Evolutionary conservation across 495 filamentous ascomycete genomes (phyloP), one percentile per base, ranked within the genome.

Genomic region (Staphylotrichum longicolle): DNA sequence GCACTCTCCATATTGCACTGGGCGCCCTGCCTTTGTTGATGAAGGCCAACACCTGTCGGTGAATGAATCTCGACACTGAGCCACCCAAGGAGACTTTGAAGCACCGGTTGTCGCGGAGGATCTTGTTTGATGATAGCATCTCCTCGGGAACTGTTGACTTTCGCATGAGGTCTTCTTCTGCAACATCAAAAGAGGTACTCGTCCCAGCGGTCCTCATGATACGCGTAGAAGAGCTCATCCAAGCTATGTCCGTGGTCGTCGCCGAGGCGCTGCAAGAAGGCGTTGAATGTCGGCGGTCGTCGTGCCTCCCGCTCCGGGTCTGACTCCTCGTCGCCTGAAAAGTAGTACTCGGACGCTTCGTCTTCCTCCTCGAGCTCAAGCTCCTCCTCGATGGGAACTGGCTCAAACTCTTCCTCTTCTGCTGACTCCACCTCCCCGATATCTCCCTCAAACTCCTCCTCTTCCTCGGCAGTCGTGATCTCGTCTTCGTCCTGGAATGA

Each of bases 151-250:
- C 20, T 27, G 20, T 27, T 27, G 20, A 27, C 20, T 27, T 27
- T 27, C 20, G 20, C 20, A 27, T 27, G 20, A 27, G 37, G 37
- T 39, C 6, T 39, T 39, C 37, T 39, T 39, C 37, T 39, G 6
- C 10, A 6, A 2, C 37, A 39, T 49, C 50, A 73, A 45, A 74
- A 74, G 3, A 74, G 61, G 46, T 74, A 74, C 41, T 74, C 69
- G 58, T 74, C 72, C 72, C 72, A 74, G 14, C 72, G 64, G 33
- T 72, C 72, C 50, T 74, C 72, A 35, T 74, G 68, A 32, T 65
- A 74, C 32, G 72, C 72, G 57, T 68, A 72, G 30, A 66, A 74
- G 32, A 74, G 53, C 55, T 74, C 72, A 10, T 74, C 72, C 39
- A 71, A 20, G 60, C 48, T 68, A 48, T 72, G 66, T 10, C 68